A percentile compares a stretch with the other conserved stretches of the same genome.
Evolutionary conservation across 2,329 filamentous ascomycete genomes (phyloP).

Genomic region (Sclerotinia sclerotiorum): DNA sequence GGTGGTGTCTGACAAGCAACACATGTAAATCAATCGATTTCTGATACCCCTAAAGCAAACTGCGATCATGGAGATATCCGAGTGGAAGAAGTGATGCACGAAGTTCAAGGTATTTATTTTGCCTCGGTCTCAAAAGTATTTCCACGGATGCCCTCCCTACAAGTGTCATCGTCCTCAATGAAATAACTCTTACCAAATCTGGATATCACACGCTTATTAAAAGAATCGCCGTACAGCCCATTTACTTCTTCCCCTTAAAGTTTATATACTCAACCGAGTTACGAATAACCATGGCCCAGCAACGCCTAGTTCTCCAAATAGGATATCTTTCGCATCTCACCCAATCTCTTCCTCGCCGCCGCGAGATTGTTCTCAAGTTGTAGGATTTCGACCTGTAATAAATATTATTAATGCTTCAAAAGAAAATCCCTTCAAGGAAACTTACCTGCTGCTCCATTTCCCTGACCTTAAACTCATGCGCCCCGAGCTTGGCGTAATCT

Average conservation of each 20-base stretch:
- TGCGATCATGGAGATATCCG: neutral
- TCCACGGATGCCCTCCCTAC: neutral
- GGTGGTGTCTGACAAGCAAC: slow-evolving; percentile 3
- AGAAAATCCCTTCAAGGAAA: slow-evolving; percentile 31
- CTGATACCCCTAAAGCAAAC: neutral
- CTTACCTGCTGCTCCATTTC: slow-evolving; percentile 99
- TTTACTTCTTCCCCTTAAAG: neutral
- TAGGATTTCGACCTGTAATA: slow-evolving; percentile 83
- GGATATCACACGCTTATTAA: slow-evolving; percentile 19
- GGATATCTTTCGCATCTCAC: slow-evolving; percentile 75
- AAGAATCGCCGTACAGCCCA: neutral
- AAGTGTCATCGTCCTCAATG: neutral
- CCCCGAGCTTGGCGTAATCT: slow-evolving; percentile 84
- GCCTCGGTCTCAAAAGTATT: neutral
- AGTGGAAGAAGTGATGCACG: neutral
- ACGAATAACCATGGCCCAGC: neutral
- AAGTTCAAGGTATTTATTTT: neutral
- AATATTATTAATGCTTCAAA: slow-evolving; percentile 21
- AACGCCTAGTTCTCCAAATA: slow-evolving; percentile 37
- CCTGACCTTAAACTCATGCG: slow-evolving; percentile 95
- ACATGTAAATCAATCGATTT: neutral
- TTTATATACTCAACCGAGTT: neutral
- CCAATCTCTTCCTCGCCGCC: slow-evolving; percentile 76
- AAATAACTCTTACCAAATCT: neutral
- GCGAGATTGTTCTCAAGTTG: slow-evolving; percentile 87